These are phyloP conservation scores for Dactylellina cionopaga DNA, from an alignment of 2,329 filamentous ascomycete species.

Conservation along the genomic window DNA sequence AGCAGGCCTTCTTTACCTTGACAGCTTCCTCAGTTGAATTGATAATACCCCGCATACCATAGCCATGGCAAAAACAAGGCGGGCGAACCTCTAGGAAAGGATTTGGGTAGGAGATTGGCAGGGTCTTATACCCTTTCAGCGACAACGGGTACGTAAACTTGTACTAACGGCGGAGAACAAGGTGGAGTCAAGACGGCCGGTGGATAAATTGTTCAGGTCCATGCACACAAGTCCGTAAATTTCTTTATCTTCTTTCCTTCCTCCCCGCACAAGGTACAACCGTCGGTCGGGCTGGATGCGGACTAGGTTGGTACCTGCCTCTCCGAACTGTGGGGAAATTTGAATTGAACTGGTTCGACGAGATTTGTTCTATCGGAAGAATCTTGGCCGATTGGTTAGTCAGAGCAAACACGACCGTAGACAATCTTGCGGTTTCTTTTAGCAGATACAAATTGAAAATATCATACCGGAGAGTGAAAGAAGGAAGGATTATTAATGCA, in stretches of 20 bases:
- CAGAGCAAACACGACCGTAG: too few species aligned
- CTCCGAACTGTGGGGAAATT: constrained; percentile 42
- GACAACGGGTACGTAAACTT: background rate
- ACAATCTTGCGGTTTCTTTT: too few species aligned
- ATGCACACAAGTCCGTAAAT: constrained; percentile 23
- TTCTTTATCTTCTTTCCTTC: background rate
- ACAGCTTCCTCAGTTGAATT: constrained; percentile 1
- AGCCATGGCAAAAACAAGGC: constrained; percentile 29
- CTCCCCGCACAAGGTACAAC: constrained; percentile 6
- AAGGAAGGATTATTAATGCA: too few species aligned
- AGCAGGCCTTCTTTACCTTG: background rate
- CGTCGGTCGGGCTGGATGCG: background rate
- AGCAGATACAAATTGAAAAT: too few species aligned
- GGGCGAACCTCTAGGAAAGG: constrained; percentile 1
- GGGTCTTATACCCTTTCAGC: constrained; percentile 39
- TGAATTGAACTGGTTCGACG: constrained; percentile 7
- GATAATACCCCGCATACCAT: constrained; percentile 19
- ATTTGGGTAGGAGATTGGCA: constrained; percentile 28
- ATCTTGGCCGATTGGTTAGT: constrained; percentile 38
- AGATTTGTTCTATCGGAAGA: constrained; percentile 42
- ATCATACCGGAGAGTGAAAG: too few species aligned
- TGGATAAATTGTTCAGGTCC: constrained; percentile 43
- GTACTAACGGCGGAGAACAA: constrained; percentile 5
- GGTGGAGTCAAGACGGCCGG: constrained; percentile 23
- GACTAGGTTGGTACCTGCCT: constrained; percentile 5